A percentile compares a stretch with the other conserved stretches of the same genome.
Evolutionary conservation across 2,329 filamentous ascomycete species (phyloP).

Genomic region (Sphaerulina populicola): DNA sequence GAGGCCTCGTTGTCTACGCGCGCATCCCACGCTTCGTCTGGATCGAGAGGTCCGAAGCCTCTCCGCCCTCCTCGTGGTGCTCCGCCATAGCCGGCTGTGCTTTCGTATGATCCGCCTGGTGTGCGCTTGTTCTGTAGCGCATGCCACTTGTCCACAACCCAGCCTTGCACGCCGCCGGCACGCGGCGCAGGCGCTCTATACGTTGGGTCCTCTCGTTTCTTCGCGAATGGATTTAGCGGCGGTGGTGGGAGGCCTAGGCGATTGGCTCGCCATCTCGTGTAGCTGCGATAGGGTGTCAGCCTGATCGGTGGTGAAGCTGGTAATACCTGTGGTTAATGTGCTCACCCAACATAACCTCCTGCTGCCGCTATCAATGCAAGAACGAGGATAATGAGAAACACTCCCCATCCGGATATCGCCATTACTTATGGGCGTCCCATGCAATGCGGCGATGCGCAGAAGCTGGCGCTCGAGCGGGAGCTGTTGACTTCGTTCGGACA

Average conservation of each 20-base stretch:
- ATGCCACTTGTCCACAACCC: slow-evolving; percentile 60
- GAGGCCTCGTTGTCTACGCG: slow-evolving; percentile 64
- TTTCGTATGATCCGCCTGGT: slow-evolving; percentile 44
- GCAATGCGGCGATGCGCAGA: neutral
- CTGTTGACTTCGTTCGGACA: neutral
- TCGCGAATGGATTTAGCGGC: slow-evolving; percentile 60
- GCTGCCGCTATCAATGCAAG: slow-evolving; percentile 51
- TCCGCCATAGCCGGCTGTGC: slow-evolving; percentile 28
- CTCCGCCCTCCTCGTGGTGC: slow-evolving; percentile 29
- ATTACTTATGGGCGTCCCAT: slow-evolving; percentile 14
- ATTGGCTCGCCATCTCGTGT: slow-evolving; percentile 62
- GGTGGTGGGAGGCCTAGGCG: slow-evolving; percentile 64
- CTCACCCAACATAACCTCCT: slow-evolving; percentile 55
- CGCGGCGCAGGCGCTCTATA: slow-evolving; percentile 48
- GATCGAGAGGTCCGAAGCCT: slow-evolving; percentile 62
- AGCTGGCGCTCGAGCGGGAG: neutral
- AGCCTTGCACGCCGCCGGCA: slow-evolving; percentile 59
- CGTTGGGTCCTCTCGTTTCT: slow-evolving; percentile 19
- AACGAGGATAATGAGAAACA: slow-evolving; percentile 65
- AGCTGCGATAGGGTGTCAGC: slow-evolving; percentile 33
- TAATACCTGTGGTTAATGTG: neutral
- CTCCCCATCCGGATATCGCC: slow-evolving; percentile 41
- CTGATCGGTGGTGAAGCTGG: neutral
- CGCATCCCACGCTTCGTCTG: slow-evolving; percentile 79
- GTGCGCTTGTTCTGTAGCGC: slow-evolving; percentile 59